Evolutionary conservation across 2,329 filamentous ascomycete species (phyloP).

Genomic region (Aspergillus sp.): DNA sequence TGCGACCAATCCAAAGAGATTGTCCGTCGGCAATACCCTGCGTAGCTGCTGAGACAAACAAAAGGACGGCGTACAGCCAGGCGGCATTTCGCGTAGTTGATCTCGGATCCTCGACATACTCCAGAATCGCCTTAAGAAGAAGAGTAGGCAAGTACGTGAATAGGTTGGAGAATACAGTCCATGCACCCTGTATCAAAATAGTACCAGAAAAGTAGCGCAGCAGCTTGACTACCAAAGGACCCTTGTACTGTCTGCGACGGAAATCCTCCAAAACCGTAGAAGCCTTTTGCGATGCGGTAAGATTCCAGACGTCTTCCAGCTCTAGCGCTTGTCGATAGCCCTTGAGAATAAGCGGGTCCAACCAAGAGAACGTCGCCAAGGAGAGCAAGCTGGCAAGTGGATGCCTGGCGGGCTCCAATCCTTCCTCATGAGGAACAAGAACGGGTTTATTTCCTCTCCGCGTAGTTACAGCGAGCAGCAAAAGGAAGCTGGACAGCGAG

Average conservation of each 20-base stretch:
- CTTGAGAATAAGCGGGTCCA: conserved; percentile 83
- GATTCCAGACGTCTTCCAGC: conserved; percentile 86
- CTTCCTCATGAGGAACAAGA: conserved; percentile 82
- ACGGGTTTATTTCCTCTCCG: conserved; percentile 91
- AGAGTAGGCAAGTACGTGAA: conserved; percentile 92
- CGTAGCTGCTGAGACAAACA: conserved; percentile 78
- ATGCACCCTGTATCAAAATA: conserved; percentile 73
- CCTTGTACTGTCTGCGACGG: conserved; percentile 79
- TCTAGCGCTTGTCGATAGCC: conserved; percentile 85
- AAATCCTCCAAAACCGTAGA: conserved; percentile 77
- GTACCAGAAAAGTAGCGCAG: conserved; percentile 78
- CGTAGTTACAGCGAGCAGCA: conserved; percentile 74
- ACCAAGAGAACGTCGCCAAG: conserved; percentile 83
- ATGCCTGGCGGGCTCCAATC: conserved; percentile 82
- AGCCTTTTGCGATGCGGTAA: conserved; percentile 85
- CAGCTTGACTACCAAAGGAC: conserved; percentile 74
- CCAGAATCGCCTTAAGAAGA: conserved; percentile 83
- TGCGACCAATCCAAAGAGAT: conserved; percentile 89
- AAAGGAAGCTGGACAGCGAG: conserved; percentile 69
- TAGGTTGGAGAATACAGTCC: conserved; percentile 75
- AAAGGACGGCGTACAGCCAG: conserved; percentile 91
- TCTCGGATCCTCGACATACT: conserved; percentile 85
- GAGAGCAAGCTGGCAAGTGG: conserved; percentile 87
- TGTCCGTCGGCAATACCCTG: conserved; percentile 82
- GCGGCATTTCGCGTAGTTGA: conserved; percentile 78